A percentile compares a stretch with the other conserved stretches of the same genome.
These are phyloP conservation scores for Erodium maritimum DNA, from an alignment of 345 rosid species.

Conservation along the genomic window DNA sequence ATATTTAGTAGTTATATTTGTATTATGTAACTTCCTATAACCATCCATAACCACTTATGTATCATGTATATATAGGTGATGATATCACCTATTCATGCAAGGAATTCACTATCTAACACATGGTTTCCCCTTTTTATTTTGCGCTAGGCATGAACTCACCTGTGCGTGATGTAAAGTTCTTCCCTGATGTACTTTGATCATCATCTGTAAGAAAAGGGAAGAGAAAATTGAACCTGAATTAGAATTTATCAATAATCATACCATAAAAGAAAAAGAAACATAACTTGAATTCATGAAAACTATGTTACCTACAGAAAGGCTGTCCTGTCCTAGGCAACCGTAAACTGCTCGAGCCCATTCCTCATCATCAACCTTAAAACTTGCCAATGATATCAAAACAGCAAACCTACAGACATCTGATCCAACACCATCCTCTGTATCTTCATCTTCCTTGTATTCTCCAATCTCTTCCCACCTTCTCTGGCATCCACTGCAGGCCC, in stretches of 20 bases:
- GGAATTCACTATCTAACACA: too few species aligned
- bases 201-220: background rate
- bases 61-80: too few species aligned
- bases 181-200: background rate
- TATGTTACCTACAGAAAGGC: conserved; percentile 15
- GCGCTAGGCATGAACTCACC: background rate
- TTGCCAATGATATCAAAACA: conserved; percentile 26
- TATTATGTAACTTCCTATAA: too few species aligned
- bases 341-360: conserved; percentile 19
- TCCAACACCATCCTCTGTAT: conserved; percentile 2
- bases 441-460: conserved; percentile 10
- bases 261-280: background rate
- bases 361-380: conserved; percentile 20
- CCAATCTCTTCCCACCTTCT: conserved; percentile 28
- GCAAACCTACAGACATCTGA: conserved; percentile 33
- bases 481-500: conserved; percentile 21
- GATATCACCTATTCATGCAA: too few species aligned
- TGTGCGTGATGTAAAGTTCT: background rate
- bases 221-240: background rate
- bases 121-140: too few species aligned
- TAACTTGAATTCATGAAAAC: background rate
- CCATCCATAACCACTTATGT: too few species aligned
- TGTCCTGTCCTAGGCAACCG: conserved; percentile 26
- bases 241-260: background rate
- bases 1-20: too few species aligned